These are phyloP conservation scores for Chalciporus chontae DNA, from an alignment of 768 basidiomycete genomes.

Conservation along the genomic window DNA sequence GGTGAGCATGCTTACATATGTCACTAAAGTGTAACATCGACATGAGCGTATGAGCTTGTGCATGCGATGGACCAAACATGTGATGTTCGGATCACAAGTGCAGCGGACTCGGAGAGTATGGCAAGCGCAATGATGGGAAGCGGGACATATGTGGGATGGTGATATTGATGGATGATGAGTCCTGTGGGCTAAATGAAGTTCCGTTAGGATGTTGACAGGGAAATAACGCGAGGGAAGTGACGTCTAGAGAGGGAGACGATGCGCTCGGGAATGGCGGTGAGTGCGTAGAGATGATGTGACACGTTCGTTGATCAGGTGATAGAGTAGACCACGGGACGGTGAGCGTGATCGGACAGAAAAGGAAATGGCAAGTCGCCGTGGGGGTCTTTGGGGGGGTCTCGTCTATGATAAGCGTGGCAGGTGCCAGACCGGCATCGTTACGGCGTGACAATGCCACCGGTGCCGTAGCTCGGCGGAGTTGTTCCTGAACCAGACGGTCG, in stretches of 20 bases:
- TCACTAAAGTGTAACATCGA: background rate
- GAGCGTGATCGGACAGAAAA: too few species aligned
- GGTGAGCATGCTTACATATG: too few species aligned
- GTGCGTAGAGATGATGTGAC: background rate
- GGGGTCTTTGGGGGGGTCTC: conserved; percentile 24
- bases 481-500: conserved; percentile 31
- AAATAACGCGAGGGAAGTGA: background rate
- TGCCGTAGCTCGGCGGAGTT: conserved; percentile 35
- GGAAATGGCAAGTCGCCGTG: conserved; percentile 3
- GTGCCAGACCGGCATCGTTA: conserved; percentile 15
- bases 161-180: background rate
- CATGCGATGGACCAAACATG: background rate
- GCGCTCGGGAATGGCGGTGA: too few species aligned
- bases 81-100: background rate
- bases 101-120: background rate
- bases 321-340: background rate
- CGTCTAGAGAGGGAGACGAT: background rate
- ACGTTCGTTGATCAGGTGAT: background rate
- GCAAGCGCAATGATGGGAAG: background rate
- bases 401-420: conserved; percentile 14
- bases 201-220: background rate
- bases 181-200: background rate
- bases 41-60: background rate
- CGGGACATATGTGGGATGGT: background rate
- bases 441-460: conserved; percentile 27